A percentile compares a stretch with the other conserved stretches of the same genome.
These are phyloP conservation scores for Paramarasmius palmivorus DNA, from an alignment of 1,284 basidiomycete genomes.

Conservation along the genomic window DNA sequence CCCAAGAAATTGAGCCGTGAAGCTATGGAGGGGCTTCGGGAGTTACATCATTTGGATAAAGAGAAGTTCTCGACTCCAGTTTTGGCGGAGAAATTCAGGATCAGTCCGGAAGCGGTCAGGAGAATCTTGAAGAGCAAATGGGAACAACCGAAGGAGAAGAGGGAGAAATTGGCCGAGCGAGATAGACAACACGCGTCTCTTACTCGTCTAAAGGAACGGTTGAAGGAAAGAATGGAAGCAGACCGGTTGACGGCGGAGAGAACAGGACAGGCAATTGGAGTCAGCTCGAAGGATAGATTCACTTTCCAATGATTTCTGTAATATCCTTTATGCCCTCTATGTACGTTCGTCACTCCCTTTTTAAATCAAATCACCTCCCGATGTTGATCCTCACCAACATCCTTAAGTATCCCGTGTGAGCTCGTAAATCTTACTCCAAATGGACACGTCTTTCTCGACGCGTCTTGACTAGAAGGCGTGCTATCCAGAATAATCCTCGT, in stretches of 20 bases:
- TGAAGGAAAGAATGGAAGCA: conserved; percentile 28
- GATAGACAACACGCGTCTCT: conserved; percentile 50
- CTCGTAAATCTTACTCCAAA: too few species aligned
- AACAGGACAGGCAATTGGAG: conserved; percentile 20
- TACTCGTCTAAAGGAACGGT: conserved; percentile 44
- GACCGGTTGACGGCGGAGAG: conserved; percentile 16
- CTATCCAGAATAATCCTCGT: too few species aligned
- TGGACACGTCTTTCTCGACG: too few species aligned
- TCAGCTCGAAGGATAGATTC: conserved; percentile 35
- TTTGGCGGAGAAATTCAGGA: conserved; percentile 78
- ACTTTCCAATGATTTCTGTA: conserved; percentile 34
- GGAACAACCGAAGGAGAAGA: conserved; percentile 63
- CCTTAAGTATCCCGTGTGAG: too few species aligned
- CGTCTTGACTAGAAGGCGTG: too few species aligned
- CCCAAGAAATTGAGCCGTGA: conserved; percentile 87
- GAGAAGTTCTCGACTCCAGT: conserved; percentile 67
- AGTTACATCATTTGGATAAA: conserved; percentile 72
- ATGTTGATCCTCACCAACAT: too few species aligned
- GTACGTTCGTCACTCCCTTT: not conserved
- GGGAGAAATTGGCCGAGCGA: conserved; percentile 51
- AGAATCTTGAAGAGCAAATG: conserved; percentile 85
- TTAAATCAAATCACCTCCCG: too few species aligned
- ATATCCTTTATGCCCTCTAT: not conserved
- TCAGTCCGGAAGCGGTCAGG: conserved; percentile 85
- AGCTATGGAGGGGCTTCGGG: conserved; percentile 85